Evolutionary conservation across 2,329 filamentous ascomycete genomes (phyloP), one percentile per base, ranked within the genome.

Genomic region (Cladosporium sp.): DNA sequence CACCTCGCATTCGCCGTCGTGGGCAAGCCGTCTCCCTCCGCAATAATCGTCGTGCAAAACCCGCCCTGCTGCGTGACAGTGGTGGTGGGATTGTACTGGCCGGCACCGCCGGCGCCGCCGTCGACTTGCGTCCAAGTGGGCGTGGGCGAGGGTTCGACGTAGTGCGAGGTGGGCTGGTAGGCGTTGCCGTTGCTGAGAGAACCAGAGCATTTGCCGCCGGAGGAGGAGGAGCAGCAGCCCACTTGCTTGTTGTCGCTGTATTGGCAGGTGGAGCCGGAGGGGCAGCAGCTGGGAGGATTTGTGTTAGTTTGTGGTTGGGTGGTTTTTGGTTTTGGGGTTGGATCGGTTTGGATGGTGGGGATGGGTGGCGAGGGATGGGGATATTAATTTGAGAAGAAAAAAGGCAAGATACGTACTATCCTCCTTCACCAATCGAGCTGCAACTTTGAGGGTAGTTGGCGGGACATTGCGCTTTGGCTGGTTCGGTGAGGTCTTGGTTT

Each of bases 321-420:
- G 7, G 17, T 30, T 6, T 27, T 7, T 20, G 15, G 17, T 32
- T 29, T 30, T 5, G 1, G n/a, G 19, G 2, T 19, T 13, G n/a
- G 20, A n/a, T n/a, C n/a, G n/a, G n/a, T n/a, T n/a, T n/a, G n/a
- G n/a, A n/a, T n/a, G n/a, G n/a, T n/a, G n/a, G n/a, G n/a, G n/a
- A n/a, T n/a, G 19, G 41, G 11, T 6, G n/a, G 39, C 30, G 32
- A 22, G 34, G 27, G n/a, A n/a, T n/a, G n/a, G n/a, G n/a, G n/a
- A n/a, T n/a, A n/a, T n/a, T n/a, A n/a, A n/a, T n/a, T n/a, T 37
- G 32, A 39, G 20, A n/a, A 24, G 8, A 47, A 30, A 15, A 36
- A n/a, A n/a, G n/a, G n/a, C n/a, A n/a, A n/a, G 18, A 4, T 48
- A 57, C 69, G 55, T 57, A 75, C 73, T 70, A 76, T 47, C 69